Percentiles rank a stretch among this genome's conserved stretches.
Conservation (phyloP, 73 alveolate species). For the Paramecium octaurelia region DNA sequence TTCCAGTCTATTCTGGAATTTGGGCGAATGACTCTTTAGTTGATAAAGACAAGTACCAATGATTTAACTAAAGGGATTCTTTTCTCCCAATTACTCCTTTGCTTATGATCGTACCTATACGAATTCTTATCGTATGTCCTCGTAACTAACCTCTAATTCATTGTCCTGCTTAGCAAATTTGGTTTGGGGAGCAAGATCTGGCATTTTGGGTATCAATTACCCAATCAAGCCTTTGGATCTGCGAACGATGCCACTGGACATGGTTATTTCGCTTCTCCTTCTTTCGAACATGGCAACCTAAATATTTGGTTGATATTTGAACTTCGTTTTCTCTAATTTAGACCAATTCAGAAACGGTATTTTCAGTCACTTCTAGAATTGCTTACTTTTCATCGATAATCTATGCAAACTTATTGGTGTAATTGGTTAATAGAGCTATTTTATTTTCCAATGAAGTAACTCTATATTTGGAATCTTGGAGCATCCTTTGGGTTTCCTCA, state of each 20-base stretch:
- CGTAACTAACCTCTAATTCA: background rate
- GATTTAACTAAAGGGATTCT: background rate
- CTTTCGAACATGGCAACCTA: background rate
- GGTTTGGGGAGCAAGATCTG: background rate
- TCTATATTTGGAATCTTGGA: background rate
- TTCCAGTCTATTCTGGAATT: conserved; percentile 13
- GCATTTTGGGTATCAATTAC: background rate
- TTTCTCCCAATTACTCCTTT: background rate
- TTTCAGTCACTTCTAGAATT: background rate
- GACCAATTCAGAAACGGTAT: background rate
- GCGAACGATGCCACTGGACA: background rate
- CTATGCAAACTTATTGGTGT: background rate
- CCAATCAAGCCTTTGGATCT: conserved; percentile 25
- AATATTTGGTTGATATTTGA: background rate
- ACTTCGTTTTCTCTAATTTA: background rate
- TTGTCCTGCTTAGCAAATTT: conserved; percentile 9
- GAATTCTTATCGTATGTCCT: background rate
- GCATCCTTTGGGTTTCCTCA: background rate
- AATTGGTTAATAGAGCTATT: background rate
- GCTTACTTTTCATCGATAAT: background rate
- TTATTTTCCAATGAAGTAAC: background rate
- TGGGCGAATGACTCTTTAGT: background rate
- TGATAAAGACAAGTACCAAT: background rate
- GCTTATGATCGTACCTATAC: background rate
- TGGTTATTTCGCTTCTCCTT: background rate